Percentiles rank a stretch among this genome's conserved stretches.
Evolutionary conservation across 2,329 filamentous ascomycete species (phyloP).

Genomic region (Bipolaris sorokiniana): DNA sequence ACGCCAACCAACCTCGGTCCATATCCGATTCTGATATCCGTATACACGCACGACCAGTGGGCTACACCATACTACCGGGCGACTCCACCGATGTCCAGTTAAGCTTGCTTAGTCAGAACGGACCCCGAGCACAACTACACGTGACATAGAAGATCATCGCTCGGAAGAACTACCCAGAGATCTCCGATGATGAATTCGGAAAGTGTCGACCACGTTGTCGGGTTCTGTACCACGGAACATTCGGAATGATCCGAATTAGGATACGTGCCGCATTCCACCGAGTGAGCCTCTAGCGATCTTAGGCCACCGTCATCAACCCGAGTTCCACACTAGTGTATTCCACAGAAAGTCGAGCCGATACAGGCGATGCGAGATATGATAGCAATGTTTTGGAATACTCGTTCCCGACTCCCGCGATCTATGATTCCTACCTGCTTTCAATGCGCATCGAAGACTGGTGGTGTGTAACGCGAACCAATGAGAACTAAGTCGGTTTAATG

Average conservation of each 20-base stretch:
- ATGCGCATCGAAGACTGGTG: background rate
- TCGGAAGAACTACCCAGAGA: no score
- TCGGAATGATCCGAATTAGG: background rate
- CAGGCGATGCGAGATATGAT: background rate
- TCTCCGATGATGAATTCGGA: background rate
- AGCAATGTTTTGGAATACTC: background rate
- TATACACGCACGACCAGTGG: background rate
- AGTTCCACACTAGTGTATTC: slow-evolving; percentile 57
- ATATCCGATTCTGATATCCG: background rate
- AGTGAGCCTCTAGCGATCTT: background rate
- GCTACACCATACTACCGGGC: background rate
- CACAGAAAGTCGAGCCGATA: background rate
- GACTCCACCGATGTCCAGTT: background rate
- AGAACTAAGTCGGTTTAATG: background rate
- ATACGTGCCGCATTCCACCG: background rate
- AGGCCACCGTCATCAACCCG: background rate
- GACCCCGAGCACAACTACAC: background rate
- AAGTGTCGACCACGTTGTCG: background rate
- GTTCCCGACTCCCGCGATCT: background rate
- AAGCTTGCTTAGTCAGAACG: background rate
- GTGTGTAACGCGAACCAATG: background rate
- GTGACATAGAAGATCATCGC: background rate
- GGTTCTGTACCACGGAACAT: slow-evolving; percentile 1
- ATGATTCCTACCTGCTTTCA: background rate
- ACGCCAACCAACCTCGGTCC: background rate